phyloP scores from a whole-genome alignment of 2,329 filamentous ascomycete species.

The Scolecobasidium constrictum region DNA sequence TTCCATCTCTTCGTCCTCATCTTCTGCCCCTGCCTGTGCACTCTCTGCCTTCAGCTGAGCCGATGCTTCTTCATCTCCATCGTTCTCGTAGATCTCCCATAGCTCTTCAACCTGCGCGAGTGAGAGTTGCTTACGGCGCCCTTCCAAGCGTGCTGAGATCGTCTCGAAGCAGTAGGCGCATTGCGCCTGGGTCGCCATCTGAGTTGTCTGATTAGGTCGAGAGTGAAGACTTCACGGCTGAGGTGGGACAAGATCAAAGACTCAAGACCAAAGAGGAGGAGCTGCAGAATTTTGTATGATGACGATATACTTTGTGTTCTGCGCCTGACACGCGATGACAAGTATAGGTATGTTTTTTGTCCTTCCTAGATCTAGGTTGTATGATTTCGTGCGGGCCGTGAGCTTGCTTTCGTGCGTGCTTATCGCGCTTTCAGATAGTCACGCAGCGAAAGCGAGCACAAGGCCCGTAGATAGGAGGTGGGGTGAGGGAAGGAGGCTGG shows the following conservation, averaged over 20 bases:
- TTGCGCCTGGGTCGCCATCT: slow-evolving; percentile 76
- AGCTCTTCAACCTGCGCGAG: slow-evolving; percentile 60
- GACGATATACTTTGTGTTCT: too few relatives aligned
- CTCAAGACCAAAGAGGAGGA: too few relatives aligned
- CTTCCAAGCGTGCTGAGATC: slow-evolving; percentile 65
- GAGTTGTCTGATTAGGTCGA: too few relatives aligned
- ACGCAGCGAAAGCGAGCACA: neutral
- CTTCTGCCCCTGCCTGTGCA: slow-evolving; percentile 15
- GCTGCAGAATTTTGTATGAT: too few relatives aligned
- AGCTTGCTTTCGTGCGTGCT: neutral
- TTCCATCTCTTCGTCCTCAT: slow-evolving; percentile 13
- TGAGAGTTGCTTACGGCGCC: slow-evolving; percentile 53
- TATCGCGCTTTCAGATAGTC: neutral
- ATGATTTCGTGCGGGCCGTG: neutral
- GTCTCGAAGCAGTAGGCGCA: slow-evolving; percentile 91
- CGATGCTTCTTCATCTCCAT: slow-evolving; percentile 22
- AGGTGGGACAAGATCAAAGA: too few relatives aligned
- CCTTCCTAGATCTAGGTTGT: neutral
- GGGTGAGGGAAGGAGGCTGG: neutral
- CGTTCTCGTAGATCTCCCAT: slow-evolving; percentile 45
- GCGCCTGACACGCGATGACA: too few relatives aligned
- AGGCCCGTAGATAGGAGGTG: neutral
- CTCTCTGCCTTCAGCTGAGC: slow-evolving; percentile 17
- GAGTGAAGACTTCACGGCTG: too few relatives aligned
- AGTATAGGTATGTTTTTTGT: too few relatives aligned